These are phyloP conservation scores for Crithidia thermophila DNA, from an alignment of 208 protist genomes.

Conservation along the genomic window DNA sequence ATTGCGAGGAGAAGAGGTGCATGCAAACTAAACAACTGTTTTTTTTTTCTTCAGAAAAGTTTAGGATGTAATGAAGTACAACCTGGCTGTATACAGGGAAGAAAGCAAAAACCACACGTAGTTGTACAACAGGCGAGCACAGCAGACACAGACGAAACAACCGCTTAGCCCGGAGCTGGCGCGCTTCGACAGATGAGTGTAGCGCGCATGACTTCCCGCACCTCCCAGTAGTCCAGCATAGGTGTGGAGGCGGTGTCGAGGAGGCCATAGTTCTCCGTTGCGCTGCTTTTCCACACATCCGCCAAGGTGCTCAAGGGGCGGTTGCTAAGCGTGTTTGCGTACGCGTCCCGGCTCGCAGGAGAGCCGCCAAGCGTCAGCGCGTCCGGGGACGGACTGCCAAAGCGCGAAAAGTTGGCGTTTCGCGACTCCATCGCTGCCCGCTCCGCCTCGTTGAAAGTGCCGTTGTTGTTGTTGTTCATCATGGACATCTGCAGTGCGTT, in stretches of 20 bases:
- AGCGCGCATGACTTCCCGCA: constrained; percentile 67
- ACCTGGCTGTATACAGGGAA: too few relatives aligned
- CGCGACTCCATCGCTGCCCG: not conserved
- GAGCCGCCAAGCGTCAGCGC: not conserved
- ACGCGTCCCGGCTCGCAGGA: not conserved
- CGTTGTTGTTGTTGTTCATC: constrained; percentile 14
- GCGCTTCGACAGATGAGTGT: constrained; percentile 60
- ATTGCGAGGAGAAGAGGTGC: too few relatives aligned
- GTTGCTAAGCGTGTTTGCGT: constrained; percentile 30
- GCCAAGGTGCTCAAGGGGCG: constrained; percentile 17
- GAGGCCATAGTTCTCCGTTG: constrained; percentile 25
- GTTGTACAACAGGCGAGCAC: too few relatives aligned
- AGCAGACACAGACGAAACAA: too few relatives aligned
- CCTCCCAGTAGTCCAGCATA: constrained; percentile 68
- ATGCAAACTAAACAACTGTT: too few relatives aligned
- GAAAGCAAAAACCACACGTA: too few relatives aligned
- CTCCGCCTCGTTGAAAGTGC: constrained; percentile 10
- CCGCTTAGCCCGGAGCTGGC: constrained; percentile 57
- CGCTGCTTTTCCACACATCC: constrained; percentile 23
- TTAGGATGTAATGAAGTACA: too few relatives aligned
- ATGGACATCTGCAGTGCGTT: not conserved
- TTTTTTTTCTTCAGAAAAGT: not conserved
- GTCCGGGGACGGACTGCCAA: constrained; percentile 11
- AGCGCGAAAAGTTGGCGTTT: not conserved
- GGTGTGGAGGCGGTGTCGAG: constrained; percentile 24